Evolutionary conservation across 139 green algal genomes (phyloP).

Genomic region (Ettlia oleoabundans): DNA sequence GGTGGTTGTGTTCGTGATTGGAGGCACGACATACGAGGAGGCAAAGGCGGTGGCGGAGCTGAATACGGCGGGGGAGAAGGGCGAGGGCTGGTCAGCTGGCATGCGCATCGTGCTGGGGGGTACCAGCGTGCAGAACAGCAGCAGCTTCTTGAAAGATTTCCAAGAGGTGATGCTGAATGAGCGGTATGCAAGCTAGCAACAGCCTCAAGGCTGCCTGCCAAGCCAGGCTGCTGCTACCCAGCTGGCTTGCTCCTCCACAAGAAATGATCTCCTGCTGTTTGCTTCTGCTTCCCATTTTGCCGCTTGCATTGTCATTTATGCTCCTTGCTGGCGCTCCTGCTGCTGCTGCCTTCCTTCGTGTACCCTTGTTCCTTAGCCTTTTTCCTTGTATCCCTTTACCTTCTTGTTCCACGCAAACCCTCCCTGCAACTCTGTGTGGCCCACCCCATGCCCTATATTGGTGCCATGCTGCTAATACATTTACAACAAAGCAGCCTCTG

Average conservation of each 20-base stretch:
- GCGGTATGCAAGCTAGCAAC: conserved; percentile 18
- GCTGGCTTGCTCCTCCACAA: no score
- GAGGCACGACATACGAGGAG: conserved; percentile 97
- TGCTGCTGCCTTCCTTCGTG: neutral
- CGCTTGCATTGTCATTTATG: neutral
- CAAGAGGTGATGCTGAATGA: conserved; percentile 46
- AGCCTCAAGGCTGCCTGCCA: neutral
- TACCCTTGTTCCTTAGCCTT: neutral
- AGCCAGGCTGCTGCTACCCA: neutral
- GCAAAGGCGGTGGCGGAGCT: conserved; percentile 77
- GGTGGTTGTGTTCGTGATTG: conserved; percentile 94
- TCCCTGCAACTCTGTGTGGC: no score
- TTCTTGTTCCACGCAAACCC: no score
- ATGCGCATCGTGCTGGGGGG: conserved; percentile 86
- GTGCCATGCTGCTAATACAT: neutral
- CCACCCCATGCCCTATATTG: no score
- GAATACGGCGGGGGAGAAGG: conserved; percentile 63
- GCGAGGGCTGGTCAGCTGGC: conserved; percentile 55
- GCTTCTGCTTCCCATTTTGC: neutral
- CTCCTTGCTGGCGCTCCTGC: neutral
- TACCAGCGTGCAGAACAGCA: conserved; percentile 80
- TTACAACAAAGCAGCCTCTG: neutral
- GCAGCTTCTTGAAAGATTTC: conserved; percentile 66
- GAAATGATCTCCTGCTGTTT: neutral
- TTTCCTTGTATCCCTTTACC: no score